Evolutionary conservation across 192 early-diverging fungal genomes (phyloP).

Genomic region (Linnemannia schmuckeri): DNA sequence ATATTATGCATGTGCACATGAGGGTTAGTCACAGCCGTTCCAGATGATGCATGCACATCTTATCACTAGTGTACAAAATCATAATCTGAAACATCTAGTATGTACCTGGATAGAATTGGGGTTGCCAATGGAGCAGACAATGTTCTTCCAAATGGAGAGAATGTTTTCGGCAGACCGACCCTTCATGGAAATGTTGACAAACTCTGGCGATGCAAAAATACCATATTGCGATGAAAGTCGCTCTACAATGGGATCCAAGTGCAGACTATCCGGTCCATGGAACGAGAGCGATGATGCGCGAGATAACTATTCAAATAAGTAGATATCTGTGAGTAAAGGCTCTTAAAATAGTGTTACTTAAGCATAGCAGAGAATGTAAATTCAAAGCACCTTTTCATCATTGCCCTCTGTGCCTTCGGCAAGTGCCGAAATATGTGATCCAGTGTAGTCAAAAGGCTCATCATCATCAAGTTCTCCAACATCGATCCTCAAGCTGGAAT

Average conservation of each 20-base stretch:
- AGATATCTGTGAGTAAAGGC: not conserved
- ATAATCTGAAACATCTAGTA: not conserved
- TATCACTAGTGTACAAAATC: not conserved
- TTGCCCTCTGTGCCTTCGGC: constrained; percentile 23
- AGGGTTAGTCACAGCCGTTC: not conserved
- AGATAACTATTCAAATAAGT: constrained; percentile 16
- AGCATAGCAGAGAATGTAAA: not conserved
- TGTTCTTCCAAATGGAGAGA: constrained; percentile 81
- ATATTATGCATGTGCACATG: not conserved
- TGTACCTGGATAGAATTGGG: constrained; percentile 75
- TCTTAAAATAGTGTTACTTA: not conserved
- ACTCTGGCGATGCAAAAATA: constrained; percentile 67
- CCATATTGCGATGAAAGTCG: constrained; percentile 59
- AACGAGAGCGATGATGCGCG: constrained; percentile 50
- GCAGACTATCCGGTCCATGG: constrained; percentile 53
- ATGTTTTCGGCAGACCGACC: constrained; percentile 57
- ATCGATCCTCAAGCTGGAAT: constrained; percentile 9
- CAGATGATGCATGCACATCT: not conserved
- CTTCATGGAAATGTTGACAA: constrained; percentile 65
- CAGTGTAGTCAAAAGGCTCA: constrained; percentile 26
- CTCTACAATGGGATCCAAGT: constrained; percentile 59
- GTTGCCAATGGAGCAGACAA: constrained; percentile 82
- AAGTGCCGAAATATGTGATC: constrained; percentile 33
- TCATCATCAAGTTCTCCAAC: constrained; percentile 47
- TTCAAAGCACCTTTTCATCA: constrained; percentile 39